Base-by-base conservation (phyloP, 2,329 filamentous ascomycete genomes). In the Chaetomium strumarium region DNA sequence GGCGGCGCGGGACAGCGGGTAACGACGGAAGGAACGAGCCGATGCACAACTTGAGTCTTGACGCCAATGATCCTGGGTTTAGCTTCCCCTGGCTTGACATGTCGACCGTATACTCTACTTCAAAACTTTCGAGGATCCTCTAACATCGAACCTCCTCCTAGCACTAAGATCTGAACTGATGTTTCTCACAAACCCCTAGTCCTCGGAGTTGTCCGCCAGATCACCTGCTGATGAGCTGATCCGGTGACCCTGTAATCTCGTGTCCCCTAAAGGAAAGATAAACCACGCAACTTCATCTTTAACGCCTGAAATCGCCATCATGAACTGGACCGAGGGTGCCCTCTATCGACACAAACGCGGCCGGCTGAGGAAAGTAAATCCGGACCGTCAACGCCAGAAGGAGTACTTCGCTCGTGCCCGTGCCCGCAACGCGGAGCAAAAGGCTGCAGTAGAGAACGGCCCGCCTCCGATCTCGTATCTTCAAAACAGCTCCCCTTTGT, bases 321-420 rank as follows among this genome's bases (percentile, higher is more conserved):
- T 77, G 75, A 77, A 77, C 59, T 77, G 74, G 74, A 77, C 73
- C 2, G 75, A 75, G 56, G 73, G 73, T 29, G 72, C 66, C 44
- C 66, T 76, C 39, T 67, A 70, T 38, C 73, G 73, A 53, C 69
- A 73, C 60, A 69, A 67, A 53, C 70, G 66, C 10, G 63, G 63
- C 36, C 63, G 61, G 37, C 62, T 65, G 53, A 65, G 64, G 48
- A 71, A 69, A 40, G 62, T 66, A 6, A 62, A 62, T 38, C 50
- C 55, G 17, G 57, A 66, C 20, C 61, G 67, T 31, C 62, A 65
- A n/a, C 68, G 66, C n/a, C 74, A 76, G 56, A 75, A 70, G 57
- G 67, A 74, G 45, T 70, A 77, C 57, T 76, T 77, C 54, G 74
- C 74, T 39, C 73, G 69, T 52, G 69, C 68, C 34, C 69, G 71